Evolutionary conservation across 2,329 filamentous ascomycete genomes (phyloP), one percentile per base, ranked within the genome.

Genomic region (Neopestalotiopsis rosae): DNA sequence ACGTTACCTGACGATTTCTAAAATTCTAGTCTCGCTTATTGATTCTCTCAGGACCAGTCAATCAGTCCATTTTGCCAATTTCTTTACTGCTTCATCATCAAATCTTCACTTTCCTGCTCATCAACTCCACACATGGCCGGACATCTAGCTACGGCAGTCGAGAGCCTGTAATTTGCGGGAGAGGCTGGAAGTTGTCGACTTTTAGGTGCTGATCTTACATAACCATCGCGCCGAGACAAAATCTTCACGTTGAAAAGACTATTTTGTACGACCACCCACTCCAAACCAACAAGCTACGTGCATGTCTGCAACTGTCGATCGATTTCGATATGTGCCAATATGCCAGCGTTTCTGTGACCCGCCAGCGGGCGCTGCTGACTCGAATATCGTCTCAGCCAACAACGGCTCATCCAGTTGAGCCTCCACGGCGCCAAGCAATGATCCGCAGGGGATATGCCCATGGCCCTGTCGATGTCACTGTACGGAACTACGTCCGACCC

Each of bases 361-460:
- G 61, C 38, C 38, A 24, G 13, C 24, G 38, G 45, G 17, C 49
- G 34, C 34, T 52, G 61, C 61, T 42, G 61, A 45, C 61, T 45
- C 17, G 20, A 24, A 20, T 52, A 20, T 20, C 61, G 61, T 64
- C 61, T 45, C 61, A 64, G 40, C 61, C 61, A 64, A 32, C 61
- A 64, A 52, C 61, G 61, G 61, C 61, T 49, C 61, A 24, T 64
- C 28, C 61, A 49, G 38, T 64, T 45, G 61, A 64, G 61, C 61
- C 61, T 64, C 61, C 61, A 64, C 42, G 34, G 38, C 61, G 61
- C 61, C 61, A 64, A 64, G 61, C n/a, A 34, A 28, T 28, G 61
- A 64, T 64, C 17, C 38, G 40, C 61, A 64, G 40, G 61, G 32
- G 24, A 62, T 9, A 34, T 30, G 20, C n/a, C 34, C 38, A 17